Conservation (phyloP, 352 stramenopile genomes). For the Phytophthora tentaculata region DNA sequence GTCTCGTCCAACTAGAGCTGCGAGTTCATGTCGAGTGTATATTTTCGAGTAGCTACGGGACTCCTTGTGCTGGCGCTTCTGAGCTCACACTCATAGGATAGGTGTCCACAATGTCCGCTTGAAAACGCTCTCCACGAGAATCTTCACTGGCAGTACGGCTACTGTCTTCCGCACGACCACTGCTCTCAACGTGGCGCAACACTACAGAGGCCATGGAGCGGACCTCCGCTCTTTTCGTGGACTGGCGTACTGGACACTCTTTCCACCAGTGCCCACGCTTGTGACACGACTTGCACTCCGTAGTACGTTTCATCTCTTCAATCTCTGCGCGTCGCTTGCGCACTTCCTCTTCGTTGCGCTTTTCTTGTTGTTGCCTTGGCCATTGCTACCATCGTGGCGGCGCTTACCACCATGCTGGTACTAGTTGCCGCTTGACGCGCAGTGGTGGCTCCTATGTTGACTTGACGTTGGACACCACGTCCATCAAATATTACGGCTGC, state of each 20-base stretch:
- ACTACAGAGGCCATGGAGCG: background rate
- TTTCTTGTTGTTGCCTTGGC: background rate
- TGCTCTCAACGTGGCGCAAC: background rate
- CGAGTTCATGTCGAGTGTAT: background rate
- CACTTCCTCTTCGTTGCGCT: background rate
- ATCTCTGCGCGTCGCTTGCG: background rate
- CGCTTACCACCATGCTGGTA: background rate
- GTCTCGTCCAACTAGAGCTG: background rate
- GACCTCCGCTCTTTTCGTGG: background rate
- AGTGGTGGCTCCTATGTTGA: background rate
- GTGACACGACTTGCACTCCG: background rate
- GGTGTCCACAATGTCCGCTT: background rate
- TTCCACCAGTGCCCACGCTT: background rate
- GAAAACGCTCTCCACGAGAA: background rate
- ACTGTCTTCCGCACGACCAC: background rate
- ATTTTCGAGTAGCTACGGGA: background rate
- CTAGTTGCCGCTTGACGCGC: background rate
- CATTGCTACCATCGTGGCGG: background rate
- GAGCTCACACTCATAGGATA: background rate
- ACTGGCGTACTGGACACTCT: background rate
- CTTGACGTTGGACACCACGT: background rate
- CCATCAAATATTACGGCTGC: background rate
- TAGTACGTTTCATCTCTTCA: background rate
- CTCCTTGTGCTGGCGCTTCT: background rate
- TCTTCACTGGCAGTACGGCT: background rate